Evolutionary conservation across 2,329 filamentous ascomycete species (phyloP).

Genomic region (Thelonectria discophora): DNA sequence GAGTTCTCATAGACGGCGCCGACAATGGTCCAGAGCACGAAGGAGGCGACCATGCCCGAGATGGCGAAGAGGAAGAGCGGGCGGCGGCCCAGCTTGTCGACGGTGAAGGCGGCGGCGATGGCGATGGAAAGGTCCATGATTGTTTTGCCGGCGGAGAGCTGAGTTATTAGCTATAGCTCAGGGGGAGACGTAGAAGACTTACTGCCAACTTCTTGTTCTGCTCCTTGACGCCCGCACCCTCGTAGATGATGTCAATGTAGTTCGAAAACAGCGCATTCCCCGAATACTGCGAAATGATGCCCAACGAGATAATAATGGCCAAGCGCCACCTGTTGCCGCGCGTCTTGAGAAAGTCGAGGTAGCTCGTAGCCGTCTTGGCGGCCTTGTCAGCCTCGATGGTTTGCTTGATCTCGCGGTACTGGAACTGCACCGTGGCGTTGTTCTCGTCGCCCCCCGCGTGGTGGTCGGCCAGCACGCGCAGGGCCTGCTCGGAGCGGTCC

Average conservation of each 20-base stretch:
- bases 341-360: slow-evolving; percentile 69
- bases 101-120: slow-evolving; percentile 59
- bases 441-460: slow-evolving; percentile 68
- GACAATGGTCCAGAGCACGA: slow-evolving; percentile 60
- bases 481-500: slow-evolving; percentile 69
- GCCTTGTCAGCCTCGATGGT: slow-evolving; percentile 67
- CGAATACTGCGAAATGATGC: slow-evolving; percentile 73
- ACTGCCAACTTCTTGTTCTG: slow-evolving; percentile 65
- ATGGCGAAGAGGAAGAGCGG: slow-evolving; percentile 62
- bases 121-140: slow-evolving; percentile 67
- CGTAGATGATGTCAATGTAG: slow-evolving; percentile 71
- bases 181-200: slow-evolving; percentile 31
- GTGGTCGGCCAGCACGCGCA: slow-evolving; percentile 68
- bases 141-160: slow-evolving; percentile 63
- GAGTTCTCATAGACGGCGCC: slow-evolving; percentile 63
- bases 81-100: slow-evolving; percentile 62
- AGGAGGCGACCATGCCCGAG: slow-evolving; percentile 58
- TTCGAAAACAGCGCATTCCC: slow-evolving; percentile 74
- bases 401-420: slow-evolving; percentile 72
- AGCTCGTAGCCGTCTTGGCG: slow-evolving; percentile 58
- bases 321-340: slow-evolving; percentile 72
- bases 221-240: slow-evolving; percentile 66
- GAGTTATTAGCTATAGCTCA: neutral
- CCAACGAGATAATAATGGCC: slow-evolving; percentile 68
- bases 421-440: slow-evolving; percentile 70